Conservation (phyloP, 306 rosid species). For the Macrotyloma uniflorum region DNA sequence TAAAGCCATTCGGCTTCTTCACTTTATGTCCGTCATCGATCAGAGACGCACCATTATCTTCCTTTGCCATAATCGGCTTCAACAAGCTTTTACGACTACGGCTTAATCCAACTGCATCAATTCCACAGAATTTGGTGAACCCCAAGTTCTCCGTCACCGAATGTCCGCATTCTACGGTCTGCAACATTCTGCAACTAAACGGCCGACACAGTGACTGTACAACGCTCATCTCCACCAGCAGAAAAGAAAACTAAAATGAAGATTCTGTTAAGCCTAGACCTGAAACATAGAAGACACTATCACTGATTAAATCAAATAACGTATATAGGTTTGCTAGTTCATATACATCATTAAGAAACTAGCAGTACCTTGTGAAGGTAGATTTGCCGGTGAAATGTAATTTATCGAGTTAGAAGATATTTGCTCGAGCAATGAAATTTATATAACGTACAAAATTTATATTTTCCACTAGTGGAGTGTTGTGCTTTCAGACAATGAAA, state of each 20-base stretch:
- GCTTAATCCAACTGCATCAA: slow-evolving; percentile 48
- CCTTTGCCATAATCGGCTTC: slow-evolving; percentile 54
- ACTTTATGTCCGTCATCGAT: background rate
- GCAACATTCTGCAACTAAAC: slow-evolving; percentile 28
- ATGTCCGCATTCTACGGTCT: slow-evolving; percentile 41
- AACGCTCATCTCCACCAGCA: slow-evolving; percentile 42
- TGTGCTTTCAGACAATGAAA: slow-evolving; percentile 4
- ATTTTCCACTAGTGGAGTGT: background rate
- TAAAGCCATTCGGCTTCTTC: slow-evolving; percentile 35
- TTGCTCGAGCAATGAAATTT: background rate
- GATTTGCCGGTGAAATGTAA: background rate
- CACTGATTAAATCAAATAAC: background rate
- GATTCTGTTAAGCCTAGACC: background rate
- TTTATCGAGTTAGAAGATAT: background rate
- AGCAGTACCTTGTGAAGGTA: background rate
- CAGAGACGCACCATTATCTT: slow-evolving; percentile 17
- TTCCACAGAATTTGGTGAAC: slow-evolving; percentile 35
- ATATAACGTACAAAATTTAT: background rate
- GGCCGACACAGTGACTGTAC: slow-evolving; percentile 20
- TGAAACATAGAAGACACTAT: background rate
- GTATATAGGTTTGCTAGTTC: background rate
- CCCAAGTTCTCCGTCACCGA: slow-evolving; percentile 37
- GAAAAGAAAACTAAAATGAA: background rate
- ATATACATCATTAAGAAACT: background rate
- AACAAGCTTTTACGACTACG: slow-evolving; percentile 36